Percentiles rank a stretch among this genome's conserved stretches.
These are phyloP conservation scores for Penicillium macrosclerotiorum DNA, from an alignment of 495 filamentous ascomycete species.

Conservation along the genomic window DNA sequence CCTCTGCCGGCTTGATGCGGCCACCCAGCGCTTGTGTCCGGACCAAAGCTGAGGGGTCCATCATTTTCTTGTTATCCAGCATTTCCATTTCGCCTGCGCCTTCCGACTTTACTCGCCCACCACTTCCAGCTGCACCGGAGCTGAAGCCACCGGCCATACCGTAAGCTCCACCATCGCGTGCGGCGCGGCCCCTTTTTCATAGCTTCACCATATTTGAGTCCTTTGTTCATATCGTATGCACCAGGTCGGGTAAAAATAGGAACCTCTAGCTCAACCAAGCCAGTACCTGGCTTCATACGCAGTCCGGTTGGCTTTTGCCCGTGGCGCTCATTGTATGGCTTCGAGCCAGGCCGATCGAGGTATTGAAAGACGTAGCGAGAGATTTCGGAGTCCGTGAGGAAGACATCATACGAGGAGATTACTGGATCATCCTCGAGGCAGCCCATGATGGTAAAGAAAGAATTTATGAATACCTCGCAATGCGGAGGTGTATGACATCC, in stretches of 20 bases:
- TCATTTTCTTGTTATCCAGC: slow-evolving; percentile 37
- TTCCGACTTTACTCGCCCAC: slow-evolving; percentile 39
- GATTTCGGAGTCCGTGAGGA: slow-evolving; percentile 53
- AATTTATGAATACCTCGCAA: background rate
- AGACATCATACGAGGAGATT: slow-evolving; percentile 59
- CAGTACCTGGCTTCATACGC: slow-evolving; percentile 65
- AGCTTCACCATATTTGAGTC: slow-evolving; percentile 63
- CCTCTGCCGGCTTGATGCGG: slow-evolving; percentile 56
- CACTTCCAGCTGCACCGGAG: slow-evolving; percentile 26
- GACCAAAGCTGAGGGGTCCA: slow-evolving; percentile 29
- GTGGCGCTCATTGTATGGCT: slow-evolving; percentile 55
- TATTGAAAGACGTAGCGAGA: slow-evolving; percentile 68
- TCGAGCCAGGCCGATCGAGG: slow-evolving; percentile 46
- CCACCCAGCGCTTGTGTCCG: slow-evolving; percentile 60
- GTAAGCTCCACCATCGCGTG: slow-evolving; percentile 57
- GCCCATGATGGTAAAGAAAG: slow-evolving; percentile 15
- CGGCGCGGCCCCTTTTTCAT: slow-evolving; percentile 52
- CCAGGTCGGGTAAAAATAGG: slow-evolving; percentile 58
- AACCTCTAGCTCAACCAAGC: slow-evolving; percentile 73
- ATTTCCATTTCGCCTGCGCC: slow-evolving; percentile 36
- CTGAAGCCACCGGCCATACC: slow-evolving; percentile 61
- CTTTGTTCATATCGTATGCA: slow-evolving; percentile 66
- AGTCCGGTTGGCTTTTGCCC: slow-evolving; percentile 56
- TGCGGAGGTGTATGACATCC: too few species aligned
- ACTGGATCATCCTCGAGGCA: slow-evolving; percentile 50